These are phyloP conservation scores for Tolypocladium paradoxum DNA, from an alignment of 2,329 filamentous ascomycete genomes.

Conservation along the genomic window DNA sequence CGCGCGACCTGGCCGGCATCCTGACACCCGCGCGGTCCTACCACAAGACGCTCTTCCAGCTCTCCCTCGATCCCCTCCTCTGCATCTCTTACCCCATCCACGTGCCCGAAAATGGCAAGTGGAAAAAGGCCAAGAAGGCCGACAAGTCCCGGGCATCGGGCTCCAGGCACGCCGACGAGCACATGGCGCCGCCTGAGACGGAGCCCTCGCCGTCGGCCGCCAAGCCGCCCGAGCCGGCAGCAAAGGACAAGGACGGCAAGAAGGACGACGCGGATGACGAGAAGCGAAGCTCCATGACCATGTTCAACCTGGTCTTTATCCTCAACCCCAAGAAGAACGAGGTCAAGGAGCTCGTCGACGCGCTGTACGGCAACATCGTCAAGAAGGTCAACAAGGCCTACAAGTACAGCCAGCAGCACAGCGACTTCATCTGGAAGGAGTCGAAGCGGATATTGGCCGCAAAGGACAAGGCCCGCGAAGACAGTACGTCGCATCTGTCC, in stretches of 20 bases:
- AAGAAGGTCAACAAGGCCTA: slow-evolving; percentile 88
- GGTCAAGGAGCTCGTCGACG: slow-evolving; percentile 63
- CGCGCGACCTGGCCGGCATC: slow-evolving; percentile 70
- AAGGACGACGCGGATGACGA: slow-evolving; percentile 44
- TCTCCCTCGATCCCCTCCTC: slow-evolving; percentile 68
- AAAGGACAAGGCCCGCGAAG: slow-evolving; percentile 72
- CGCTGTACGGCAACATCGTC: slow-evolving; percentile 74
- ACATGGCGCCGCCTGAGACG: slow-evolving; percentile 15
- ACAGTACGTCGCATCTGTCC: slow-evolving; percentile 29
- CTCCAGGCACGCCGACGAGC: slow-evolving; percentile 22
- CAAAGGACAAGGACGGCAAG: slow-evolving; percentile 21
- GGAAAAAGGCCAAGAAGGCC: slow-evolving; percentile 56
- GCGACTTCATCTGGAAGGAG: slow-evolving; percentile 85
- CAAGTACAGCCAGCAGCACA: slow-evolving; percentile 84
- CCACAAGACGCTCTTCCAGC: slow-evolving; percentile 73
- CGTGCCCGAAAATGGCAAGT: slow-evolving; percentile 65
- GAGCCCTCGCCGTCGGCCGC: slow-evolving; percentile 11
- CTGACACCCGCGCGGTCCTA: slow-evolving; percentile 65
- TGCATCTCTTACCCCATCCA: slow-evolving; percentile 80
- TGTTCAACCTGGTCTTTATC: slow-evolving; percentile 97
- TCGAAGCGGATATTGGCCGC: slow-evolving; percentile 70
- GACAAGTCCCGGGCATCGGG: slow-evolving; percentile 26
- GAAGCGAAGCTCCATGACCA: slow-evolving; percentile 68
- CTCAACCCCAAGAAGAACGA: slow-evolving; percentile 71
- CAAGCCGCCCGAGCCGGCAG: slow-evolving; percentile 12